Evolutionary conservation across 108 stramenopile genomes (phyloP), one percentile per base, ranked within the genome.

Genomic region (Skeletonema potamos): DNA sequence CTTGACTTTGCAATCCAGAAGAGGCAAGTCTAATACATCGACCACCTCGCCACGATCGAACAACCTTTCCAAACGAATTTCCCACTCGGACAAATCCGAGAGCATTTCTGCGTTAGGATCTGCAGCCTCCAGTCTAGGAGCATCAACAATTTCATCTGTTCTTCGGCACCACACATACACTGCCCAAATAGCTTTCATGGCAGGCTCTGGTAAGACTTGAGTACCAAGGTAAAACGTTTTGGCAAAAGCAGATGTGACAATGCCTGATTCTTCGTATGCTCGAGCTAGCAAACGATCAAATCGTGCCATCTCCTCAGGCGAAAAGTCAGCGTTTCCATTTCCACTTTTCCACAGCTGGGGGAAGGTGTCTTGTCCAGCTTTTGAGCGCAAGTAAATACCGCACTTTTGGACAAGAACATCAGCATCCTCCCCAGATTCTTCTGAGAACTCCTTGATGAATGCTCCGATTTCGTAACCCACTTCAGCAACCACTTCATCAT

Each of bases 161-260:
- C 98, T 84, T 17, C 98, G 88, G 71, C 98, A 98, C 98, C 98
- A 98, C 15, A 97, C 97, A 75, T 98, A 98, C 18, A 98, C 83
- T 10, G 97, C 97, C 98, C 98, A 98, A 44, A 96, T 94, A 13
- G 94, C 94, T 37, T 76, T 81, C 62, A 83, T 78, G 17, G 89
- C 76, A 7, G 64, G 81, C 44, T 84, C 81, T 3, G 84, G 79
- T 74, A 98, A 72, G 51, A 96, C 82, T 72, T 85, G 87, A 7
- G 98, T 96, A 0, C 98, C 98, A 33, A 97, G 77, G 70, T 96
- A 97, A 68, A 98, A 98, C 1, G 98, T 98, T 76, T 98, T 98
- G 37, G 97, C 95, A 70, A 96, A 98, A 15, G 94, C 95, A 17
- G 86, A 66, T 6, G 98, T 98, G 37, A 98, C 95, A 62, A 96